Base-by-base conservation (phyloP, 306 rosid genomes). In the Trifolium subterraneum region DNA sequence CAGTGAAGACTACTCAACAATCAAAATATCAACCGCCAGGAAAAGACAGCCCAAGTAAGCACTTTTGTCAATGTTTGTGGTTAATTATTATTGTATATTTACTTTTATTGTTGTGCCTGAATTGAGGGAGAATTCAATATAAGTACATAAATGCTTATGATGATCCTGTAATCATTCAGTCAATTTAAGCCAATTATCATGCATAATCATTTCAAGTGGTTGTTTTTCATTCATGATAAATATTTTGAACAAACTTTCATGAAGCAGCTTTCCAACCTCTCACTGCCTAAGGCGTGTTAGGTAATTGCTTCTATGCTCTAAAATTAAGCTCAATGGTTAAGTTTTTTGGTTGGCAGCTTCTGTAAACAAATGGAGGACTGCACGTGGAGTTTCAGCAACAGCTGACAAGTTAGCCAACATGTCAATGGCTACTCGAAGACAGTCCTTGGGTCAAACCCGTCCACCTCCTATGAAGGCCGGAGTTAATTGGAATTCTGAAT, bases 401-500 rank as follows among this genome's bases (percentile, higher is more conserved):
- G 81, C 95, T 6, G 90, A 88, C 69, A 94, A 89, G 90, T 79
- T 94, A 70, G 82, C 84, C 13, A 92, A 84, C 70, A 81, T 94
- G 96, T 79, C 84, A 14, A 72, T 94, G 25, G 85, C 88, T 81
- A 8, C 84, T 23, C 92, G 88, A 51, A 87, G 82, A 86, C 93
- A 81, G 10, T 75, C 80, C 9, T 58, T 83, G 18, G 90, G 86
- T 68, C 93, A 84, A 73, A 81, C 84, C 63, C 82, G 83, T 10
- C 89, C 86, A 2, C 89, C 93, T 64, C 84, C 90, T 16, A 86
- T 91, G 96, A 93, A 86, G 78, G 88, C 99, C 14, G 97, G 96
- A 65, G 96, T 84, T 35, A 85, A 85, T 23, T 92, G 92, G 96
- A 73, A 45, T 69, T 83, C 93, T 27, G 91, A 78, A 79, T 82